phyloP scores from a whole-genome alignment of 140 eudicot species.

The Ambrosia hybrid region DNA sequence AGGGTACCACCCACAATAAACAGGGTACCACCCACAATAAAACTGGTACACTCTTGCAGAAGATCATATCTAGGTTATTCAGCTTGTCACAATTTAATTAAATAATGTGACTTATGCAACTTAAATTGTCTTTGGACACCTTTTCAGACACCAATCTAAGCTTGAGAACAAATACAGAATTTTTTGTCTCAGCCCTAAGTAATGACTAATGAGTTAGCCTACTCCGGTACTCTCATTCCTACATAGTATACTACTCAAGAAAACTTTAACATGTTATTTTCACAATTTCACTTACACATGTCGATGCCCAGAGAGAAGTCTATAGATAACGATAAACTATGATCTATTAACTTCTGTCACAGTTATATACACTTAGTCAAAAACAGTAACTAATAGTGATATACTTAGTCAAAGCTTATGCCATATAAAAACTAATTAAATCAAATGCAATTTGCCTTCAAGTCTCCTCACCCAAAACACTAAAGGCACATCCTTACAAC shows the following conservation, averaged over 20 bases:
- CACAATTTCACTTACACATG: not conserved
- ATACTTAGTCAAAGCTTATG: not conserved
- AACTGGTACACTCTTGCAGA: no score
- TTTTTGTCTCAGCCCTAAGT: not conserved
- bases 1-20: not conserved
- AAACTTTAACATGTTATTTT: slow-evolving; percentile 1
- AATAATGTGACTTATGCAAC: not conserved
- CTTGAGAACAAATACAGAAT: not conserved
- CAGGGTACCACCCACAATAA: not conserved
- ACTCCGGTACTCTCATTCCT: slow-evolving; percentile 7
- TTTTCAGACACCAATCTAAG: not conserved
- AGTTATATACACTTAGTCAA: not conserved
- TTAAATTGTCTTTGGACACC: not conserved
- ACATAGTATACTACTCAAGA: not conserved
- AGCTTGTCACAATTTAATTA: not conserved
- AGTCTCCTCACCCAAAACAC: not conserved
- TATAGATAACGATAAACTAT: not conserved
- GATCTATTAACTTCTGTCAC: not conserved
- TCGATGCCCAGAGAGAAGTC: not conserved
- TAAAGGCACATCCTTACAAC: not conserved
- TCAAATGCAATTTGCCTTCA: slow-evolving; percentile 12
- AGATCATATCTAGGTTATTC: no score
- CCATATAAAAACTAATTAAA: not conserved
- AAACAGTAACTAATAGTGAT: not conserved
- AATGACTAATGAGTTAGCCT: not conserved